These are phyloP conservation scores for Acacia crassicarpa DNA, from an alignment of 306 rosid species.

Conservation along the genomic window DNA sequence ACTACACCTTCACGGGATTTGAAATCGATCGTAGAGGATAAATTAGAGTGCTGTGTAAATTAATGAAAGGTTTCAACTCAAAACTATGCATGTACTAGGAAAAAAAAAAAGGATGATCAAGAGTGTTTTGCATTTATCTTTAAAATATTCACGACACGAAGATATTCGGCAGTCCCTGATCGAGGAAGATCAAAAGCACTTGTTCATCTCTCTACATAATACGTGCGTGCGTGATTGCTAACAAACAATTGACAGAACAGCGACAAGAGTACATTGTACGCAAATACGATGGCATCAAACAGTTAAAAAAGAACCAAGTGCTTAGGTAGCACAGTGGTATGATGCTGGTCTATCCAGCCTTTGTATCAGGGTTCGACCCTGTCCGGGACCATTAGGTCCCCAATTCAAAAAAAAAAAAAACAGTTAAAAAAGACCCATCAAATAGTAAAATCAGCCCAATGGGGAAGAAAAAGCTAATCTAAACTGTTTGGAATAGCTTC, in stretches of 20 bases:
- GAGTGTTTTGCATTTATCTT: background rate
- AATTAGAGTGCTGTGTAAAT: background rate
- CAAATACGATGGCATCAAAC: no score
- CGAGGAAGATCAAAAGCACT: background rate
- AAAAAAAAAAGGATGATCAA: background rate
- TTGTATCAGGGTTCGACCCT: no score
- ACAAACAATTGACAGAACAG: constrained; percentile 22
- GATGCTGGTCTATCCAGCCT: no score
- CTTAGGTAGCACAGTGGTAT: no score
- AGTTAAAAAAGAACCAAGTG: no score
- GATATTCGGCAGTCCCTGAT: constrained; percentile 18
- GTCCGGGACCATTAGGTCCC: no score
- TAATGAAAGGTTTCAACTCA: background rate
- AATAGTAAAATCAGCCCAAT: no score
- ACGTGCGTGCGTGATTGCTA: constrained; percentile 1
- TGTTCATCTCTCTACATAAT: background rate
- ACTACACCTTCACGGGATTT: background rate
- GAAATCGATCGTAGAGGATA: background rate
- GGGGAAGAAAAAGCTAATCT: no score
- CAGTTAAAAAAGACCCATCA: no score
- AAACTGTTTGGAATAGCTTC: no score
- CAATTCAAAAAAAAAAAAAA: no score
- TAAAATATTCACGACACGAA: background rate
- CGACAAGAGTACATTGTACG: constrained; percentile 21
- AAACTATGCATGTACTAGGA: background rate